phyloP scores from a whole-genome alignment of 78 protist genomes.

The Dictyostelium intermedium region DNA sequence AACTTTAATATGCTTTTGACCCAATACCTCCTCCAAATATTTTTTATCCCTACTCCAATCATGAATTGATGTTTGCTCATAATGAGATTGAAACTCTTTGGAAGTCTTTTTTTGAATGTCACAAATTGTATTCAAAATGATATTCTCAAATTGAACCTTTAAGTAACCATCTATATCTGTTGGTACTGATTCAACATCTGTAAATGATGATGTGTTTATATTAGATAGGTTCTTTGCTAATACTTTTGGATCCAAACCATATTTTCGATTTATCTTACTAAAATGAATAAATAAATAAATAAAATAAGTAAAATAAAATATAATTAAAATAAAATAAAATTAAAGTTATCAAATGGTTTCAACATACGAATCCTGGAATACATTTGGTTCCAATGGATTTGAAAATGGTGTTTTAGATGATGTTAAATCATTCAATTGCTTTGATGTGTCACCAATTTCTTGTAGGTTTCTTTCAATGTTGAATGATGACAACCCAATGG shows the following conservation, averaged over 20 bases:
- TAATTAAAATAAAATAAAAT: background rate
- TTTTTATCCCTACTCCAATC: constrained; percentile 68
- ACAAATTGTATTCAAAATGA: constrained; percentile 26
- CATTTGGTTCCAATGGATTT: background rate
- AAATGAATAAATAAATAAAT: background rate
- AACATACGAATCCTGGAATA: background rate
- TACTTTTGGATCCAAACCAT: constrained; percentile 37
- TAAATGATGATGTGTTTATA: constrained; percentile 51
- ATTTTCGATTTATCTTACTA: constrained; percentile 41
- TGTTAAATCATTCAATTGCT: constrained; percentile 34
- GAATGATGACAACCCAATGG: constrained; percentile 22
- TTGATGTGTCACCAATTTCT: constrained; percentile 56
- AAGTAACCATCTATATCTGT: constrained; percentile 61
- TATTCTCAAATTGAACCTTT: constrained; percentile 45
- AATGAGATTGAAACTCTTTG: constrained; percentile 29
- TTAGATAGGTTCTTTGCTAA: constrained; percentile 19
- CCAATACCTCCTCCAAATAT: constrained; percentile 41
- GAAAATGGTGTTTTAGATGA: constrained; percentile 19
- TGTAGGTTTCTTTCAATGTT: constrained; percentile 46
- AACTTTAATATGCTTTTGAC: constrained; percentile 32
- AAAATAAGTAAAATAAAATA: background rate
- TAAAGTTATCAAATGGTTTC: too few species aligned
- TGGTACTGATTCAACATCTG: constrained; percentile 25
- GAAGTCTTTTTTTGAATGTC: constrained; percentile 46
- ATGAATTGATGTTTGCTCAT: background rate